Evolutionary conservation across 192 early-diverging fungal genomes (phyloP), one percentile per base, ranked within the genome.

Genomic region (Diversispora eburnea): DNA sequence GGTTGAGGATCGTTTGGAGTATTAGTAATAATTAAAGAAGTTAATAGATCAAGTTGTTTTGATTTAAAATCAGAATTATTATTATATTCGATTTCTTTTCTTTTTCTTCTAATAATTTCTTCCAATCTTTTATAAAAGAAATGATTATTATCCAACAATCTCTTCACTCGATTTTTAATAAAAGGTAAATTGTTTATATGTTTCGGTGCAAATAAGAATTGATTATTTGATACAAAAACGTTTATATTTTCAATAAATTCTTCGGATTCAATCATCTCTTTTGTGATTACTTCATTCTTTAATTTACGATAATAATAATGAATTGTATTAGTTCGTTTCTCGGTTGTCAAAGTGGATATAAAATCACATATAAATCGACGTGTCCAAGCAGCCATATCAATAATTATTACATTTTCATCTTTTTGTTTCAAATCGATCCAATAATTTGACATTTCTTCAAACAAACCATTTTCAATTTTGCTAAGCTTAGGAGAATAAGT

Each of bases 391-490:
- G 56, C 8, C 4, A 60, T 45, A 47, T 72, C 70, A 15, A 47
- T 72, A 51, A 41, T 60, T 22, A 13, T 45, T 17, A 2, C 1
- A 45, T 59, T 51, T 20, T 42, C 20, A 25, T 39, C 9, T 41
- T 70, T 43, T 46, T 66, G 49, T 2, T 51, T 51, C 13, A 51
- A 4, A 6, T 51, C 49, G 0, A 51, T 51, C 33, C 41, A 70
- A 70, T 58, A 58, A 48, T 20, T 41, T 70, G 19, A 45, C 69
- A 70, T 57, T 70, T 70, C 69, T 66, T 66, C 42, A 66, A 46
- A 70, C 25, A 70, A 42, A 15, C 9, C 9, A 45, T 57, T 70
- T 56, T 1, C 25, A 33, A 33, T 1, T 1, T 33, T 33, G 2
- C 25, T 33, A 33, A 2, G 25, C 2, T 33, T 33, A 2, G 25